Conservation (phyloP, 1,284 basidiomycete species). For the Ustilago nuda region DNA sequence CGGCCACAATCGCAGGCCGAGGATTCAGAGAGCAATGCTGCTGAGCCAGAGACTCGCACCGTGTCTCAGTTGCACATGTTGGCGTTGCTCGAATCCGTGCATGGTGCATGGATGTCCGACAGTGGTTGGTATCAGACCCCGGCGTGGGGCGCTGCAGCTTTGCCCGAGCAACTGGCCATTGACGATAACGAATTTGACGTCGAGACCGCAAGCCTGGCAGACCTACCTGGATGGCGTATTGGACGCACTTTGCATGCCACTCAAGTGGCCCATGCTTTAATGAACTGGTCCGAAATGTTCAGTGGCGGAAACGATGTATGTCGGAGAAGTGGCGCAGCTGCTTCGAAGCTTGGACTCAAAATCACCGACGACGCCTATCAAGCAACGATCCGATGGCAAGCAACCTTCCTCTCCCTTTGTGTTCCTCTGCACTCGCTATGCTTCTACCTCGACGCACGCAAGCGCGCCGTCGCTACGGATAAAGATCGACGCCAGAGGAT, state of each 20-base stretch:
- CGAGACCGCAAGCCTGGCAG: conserved; percentile 9
- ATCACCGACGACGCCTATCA: conserved; percentile 34
- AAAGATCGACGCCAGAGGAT: conserved; percentile 13
- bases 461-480: background rate
- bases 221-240: conserved; percentile 40
- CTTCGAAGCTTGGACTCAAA: conserved; percentile 16
- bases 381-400: conserved; percentile 40
- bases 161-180: conserved; percentile 26
- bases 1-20: conserved; percentile 15
- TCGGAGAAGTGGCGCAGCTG: conserved; percentile 1
- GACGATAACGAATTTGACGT: conserved; percentile 26
- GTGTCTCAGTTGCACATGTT: conserved; percentile 41
- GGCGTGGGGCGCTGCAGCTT: conserved; percentile 27
- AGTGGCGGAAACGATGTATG: conserved; percentile 26
- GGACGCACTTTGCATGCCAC: conserved; percentile 31
- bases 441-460: conserved; percentile 26
- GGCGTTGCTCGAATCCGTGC: conserved; percentile 34
- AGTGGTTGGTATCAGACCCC: conserved; percentile 35
- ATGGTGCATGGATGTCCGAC: conserved; percentile 48
- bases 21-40: background rate
- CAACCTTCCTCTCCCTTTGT: conserved; percentile 36
- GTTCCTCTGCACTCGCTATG: conserved; percentile 35
- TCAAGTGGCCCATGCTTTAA: conserved; percentile 39
- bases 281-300: conserved; percentile 52
- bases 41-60: conserved; percentile 9